Evolutionary conservation across 495 filamentous ascomycete species (phyloP), one percentile per base, ranked within the genome.

Genomic region (Talaromyces wortmannii): DNA sequence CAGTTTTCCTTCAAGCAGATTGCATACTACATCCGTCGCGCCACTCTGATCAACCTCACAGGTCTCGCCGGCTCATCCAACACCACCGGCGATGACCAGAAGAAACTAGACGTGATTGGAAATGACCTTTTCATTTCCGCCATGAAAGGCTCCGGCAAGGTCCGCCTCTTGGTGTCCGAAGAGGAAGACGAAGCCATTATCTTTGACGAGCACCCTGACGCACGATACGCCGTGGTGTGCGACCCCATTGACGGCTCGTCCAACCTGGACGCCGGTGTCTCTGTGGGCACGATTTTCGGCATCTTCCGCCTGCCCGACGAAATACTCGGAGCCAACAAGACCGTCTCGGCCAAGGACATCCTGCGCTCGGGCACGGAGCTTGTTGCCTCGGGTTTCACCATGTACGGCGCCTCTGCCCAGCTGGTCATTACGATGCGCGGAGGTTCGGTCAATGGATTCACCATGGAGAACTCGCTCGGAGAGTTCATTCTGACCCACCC

Each of bases 1-100:
- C 95, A 97, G 75, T 97, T 97, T 80, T 89, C 94, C 61, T 98
- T 98, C 85, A 98, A 98, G 78, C 92, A 88, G 53, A 98, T 98
- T 72, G 92, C 94, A 60, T 96, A 97, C 82, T 98, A 97, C 78
- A 98, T 98, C 74, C 91, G 94, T 63, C 85, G 94, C 68, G 92
- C 94, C 30, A 92, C 91, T n/a, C 78, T 98, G 48, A 95, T 97
- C 71, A 96, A 97, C 77, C 83, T 98, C 44, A 91, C 90, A 36
- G 94, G 94, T 46, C 85, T 98, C 23, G 94, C 94, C 36, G 94
- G 94, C 31, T 95, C 91, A 57, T 88, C 91, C 57, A 98, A 98
- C 74, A 88, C 81, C 23, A 97, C 94, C 4, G 94, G 94, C 43
- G 94, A 98, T 71, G 95, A 97, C 68, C 94, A 98, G 69, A 97